Conservation (phyloP, 2,329 filamentous ascomycete species). For the Cordyceps fumosorosea region DNA sequence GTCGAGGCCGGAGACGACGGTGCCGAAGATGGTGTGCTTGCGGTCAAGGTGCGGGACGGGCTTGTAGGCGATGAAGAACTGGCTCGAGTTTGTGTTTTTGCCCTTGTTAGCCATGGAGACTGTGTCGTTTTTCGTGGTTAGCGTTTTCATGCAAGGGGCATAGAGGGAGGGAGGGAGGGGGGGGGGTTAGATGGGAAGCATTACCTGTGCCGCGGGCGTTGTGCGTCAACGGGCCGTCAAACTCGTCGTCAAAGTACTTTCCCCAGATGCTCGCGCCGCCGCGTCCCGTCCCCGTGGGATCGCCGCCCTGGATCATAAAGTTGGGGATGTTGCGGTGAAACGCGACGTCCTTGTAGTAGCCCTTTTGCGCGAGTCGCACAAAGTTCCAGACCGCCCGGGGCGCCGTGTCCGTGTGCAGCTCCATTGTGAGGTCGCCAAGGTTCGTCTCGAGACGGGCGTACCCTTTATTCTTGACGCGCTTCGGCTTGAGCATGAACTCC, state of each 20-base stretch:
- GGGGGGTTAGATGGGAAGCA: conserved; percentile 27
- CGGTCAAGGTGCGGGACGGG: conserved; percentile 78
- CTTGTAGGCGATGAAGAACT: conserved; percentile 92
- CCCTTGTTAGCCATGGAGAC: conserved; percentile 96
- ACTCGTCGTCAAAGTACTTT: conserved; percentile 89
- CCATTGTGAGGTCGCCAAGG: conserved; percentile 76
- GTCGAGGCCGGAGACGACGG: conserved; percentile 69
- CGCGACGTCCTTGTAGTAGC: conserved; percentile 76
- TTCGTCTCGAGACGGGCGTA: conserved; percentile 88
- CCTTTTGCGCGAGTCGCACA: conserved; percentile 75
- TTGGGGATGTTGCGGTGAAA: conserved; percentile 94
- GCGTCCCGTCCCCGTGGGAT: conserved; percentile 84
- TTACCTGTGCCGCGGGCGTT: conserved; percentile 60
- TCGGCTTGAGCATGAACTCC: conserved; percentile 92
- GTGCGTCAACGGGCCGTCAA: conserved; percentile 84
- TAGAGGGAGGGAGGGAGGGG: not conserved
- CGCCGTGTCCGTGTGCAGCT: conserved; percentile 84
- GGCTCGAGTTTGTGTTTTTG: conserved; percentile 92
- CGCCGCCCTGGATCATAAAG: conserved; percentile 98
- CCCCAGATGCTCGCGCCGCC: conserved; percentile 92
- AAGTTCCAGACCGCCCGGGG: conserved; percentile 98
- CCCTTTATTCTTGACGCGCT: conserved; percentile 80
- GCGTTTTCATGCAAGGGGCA: not conserved
- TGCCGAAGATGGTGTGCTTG: conserved; percentile 96
- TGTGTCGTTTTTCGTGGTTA: not conserved